These are phyloP conservation scores for Ustilago xerochloae DNA, from an alignment of 1,284 basidiomycete genomes.

Conservation along the genomic window DNA sequence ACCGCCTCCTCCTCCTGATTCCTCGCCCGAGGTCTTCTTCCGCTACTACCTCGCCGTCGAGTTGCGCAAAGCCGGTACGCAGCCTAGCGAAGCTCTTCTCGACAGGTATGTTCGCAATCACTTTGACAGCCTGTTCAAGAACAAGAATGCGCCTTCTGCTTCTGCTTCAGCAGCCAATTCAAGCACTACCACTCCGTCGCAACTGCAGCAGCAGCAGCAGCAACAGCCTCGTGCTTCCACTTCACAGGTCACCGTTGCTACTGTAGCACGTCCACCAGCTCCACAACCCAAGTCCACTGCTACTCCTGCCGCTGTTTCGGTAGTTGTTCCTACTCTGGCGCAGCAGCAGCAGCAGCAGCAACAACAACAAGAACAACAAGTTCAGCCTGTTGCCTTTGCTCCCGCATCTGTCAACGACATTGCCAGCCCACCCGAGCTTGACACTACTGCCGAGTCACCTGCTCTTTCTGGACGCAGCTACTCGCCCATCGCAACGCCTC, in stretches of 20 bases:
- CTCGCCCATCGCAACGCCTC: slow-evolving; percentile 36
- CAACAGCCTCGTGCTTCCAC: slow-evolving; percentile 16
- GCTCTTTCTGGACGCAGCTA: slow-evolving; percentile 33
- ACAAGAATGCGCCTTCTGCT: slow-evolving; percentile 12
- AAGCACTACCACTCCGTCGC: background rate
- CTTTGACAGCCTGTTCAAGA: slow-evolving; percentile 58
- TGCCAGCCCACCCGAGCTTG: slow-evolving; percentile 38
- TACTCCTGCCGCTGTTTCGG: background rate
- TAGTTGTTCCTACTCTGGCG: background rate
- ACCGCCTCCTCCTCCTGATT: slow-evolving; percentile 52
- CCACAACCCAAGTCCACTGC: slow-evolving; percentile 20
- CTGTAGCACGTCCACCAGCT: slow-evolving; percentile 24
- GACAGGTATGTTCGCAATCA: slow-evolving; percentile 63
- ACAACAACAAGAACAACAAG: no score
- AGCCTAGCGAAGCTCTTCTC: slow-evolving; percentile 56
- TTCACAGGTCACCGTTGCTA: slow-evolving; percentile 38
- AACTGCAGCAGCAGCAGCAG: background rate
- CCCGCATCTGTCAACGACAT: background rate
- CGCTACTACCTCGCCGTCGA: slow-evolving; percentile 64
- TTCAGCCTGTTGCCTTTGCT: background rate
- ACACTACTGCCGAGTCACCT: slow-evolving; percentile 31
- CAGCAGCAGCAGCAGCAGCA: no score
- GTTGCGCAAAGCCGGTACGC: slow-evolving; percentile 58
- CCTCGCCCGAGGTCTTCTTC: slow-evolving; percentile 53
- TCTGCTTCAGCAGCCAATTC: background rate